Evolutionary conservation across 441 rosid genomes (phyloP).

Genomic region (Brassica balearica): DNA sequence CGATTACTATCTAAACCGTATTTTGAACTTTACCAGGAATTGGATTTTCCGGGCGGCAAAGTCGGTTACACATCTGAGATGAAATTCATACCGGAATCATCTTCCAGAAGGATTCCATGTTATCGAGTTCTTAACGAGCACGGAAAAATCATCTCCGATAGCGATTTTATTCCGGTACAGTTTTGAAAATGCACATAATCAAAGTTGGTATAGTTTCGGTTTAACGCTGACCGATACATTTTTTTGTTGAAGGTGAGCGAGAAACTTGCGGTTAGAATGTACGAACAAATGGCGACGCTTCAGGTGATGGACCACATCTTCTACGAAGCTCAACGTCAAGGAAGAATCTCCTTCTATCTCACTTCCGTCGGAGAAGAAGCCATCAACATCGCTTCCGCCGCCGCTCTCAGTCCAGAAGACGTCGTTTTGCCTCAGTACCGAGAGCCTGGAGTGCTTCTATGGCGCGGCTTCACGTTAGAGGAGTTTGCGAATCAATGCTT

Average conservation of each 20-base stretch:
- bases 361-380: conserved; percentile 83
- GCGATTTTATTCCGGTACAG: conserved; percentile 53
- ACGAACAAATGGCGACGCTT: conserved; percentile 69
- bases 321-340: conserved; percentile 85
- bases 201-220: conserved; percentile 20
- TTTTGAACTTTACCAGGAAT: conserved; percentile 42
- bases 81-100: conserved; percentile 56
- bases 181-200: neutral
- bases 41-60: conserved; percentile 80
- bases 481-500: conserved; percentile 74
- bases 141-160: conserved; percentile 45
- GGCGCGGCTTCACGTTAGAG: conserved; percentile 83
- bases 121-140: conserved; percentile 63
- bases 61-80: conserved; percentile 56
- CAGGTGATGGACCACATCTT: conserved; percentile 73
- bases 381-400: conserved; percentile 74
- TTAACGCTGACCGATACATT: neutral
- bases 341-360: conserved; percentile 72
- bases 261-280: conserved; percentile 67
- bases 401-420: conserved; percentile 67
- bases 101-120: conserved; percentile 57
- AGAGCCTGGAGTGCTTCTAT: conserved; percentile 72
- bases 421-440: conserved; percentile 79
- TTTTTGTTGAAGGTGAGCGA: conserved; percentile 51
- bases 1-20: neutral